Evolutionary conservation across 225 moss, liverwort and hornwort species (phyloP).

Genomic region (Polytrichum formosum): DNA sequence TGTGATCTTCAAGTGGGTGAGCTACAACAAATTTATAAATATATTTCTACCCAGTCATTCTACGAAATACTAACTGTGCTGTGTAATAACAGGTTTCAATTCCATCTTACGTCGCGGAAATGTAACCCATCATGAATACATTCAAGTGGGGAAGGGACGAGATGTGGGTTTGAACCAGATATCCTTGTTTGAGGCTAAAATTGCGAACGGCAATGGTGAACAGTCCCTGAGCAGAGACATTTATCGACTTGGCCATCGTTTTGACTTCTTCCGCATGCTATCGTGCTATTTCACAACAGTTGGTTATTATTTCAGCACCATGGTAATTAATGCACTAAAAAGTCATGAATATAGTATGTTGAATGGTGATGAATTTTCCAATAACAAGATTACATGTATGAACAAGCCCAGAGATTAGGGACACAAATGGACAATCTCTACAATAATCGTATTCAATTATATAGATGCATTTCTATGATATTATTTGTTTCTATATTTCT

Average conservation of each 20-base stretch:
- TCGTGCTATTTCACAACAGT: constrained; percentile 97
- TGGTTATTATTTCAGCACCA: constrained; percentile 80
- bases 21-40: no score
- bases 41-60: no score
- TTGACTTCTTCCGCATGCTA: constrained; percentile 99
- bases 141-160: constrained; percentile 98
- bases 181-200: constrained; percentile 89
- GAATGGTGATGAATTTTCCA: no score
- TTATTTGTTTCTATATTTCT: not conserved
- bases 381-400: no score
- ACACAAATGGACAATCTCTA: no score
- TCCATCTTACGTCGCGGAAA: constrained; percentile 88
- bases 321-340: constrained; percentile 41
- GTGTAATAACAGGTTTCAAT: constrained; percentile 61
- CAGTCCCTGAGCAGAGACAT: constrained; percentile 91
- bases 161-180: constrained; percentile 98
- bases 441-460: no score
- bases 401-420: no score
- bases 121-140: constrained; percentile 96
- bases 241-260: constrained; percentile 92
- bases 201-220: constrained; percentile 93
- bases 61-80: not conserved
- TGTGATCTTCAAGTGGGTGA: no score
- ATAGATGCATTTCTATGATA: no score
- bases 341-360: no score